Conservation (phyloP, 2,329 filamentous ascomycete genomes). For the Epichloe uncinata region DNA sequence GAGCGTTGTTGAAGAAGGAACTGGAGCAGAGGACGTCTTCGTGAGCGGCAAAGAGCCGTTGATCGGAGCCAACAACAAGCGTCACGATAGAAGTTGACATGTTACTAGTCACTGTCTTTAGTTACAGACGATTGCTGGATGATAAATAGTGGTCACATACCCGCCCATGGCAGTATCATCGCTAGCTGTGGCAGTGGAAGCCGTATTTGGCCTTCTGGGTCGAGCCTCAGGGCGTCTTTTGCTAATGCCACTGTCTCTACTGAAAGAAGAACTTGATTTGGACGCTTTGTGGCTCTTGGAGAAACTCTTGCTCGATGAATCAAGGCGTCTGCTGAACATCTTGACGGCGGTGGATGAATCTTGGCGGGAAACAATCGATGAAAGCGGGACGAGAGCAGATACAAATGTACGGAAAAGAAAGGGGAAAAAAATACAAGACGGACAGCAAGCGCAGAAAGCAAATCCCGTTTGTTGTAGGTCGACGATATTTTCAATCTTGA, state of each 20-base stretch:
- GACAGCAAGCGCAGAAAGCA: neutral
- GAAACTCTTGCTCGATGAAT: conserved; percentile 36
- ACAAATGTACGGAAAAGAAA: neutral
- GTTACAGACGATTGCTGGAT: neutral
- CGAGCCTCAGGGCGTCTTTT: conserved; percentile 38
- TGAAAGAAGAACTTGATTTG: conserved; percentile 41
- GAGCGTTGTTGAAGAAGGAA: conserved; percentile 52
- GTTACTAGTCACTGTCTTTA: neutral
- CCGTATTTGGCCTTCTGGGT: conserved; percentile 33
- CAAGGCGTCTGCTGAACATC: conserved; percentile 37
- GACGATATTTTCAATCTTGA: neutral
- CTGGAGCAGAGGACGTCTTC: conserved; percentile 71
- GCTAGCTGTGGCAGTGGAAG: conserved; percentile 24
- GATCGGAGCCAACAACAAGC: conserved; percentile 64
- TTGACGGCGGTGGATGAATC: conserved; percentile 5
- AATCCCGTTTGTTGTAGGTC: neutral
- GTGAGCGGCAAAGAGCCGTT: conserved; percentile 82
- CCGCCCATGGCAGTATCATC: conserved; percentile 29
- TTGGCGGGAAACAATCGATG: neutral
- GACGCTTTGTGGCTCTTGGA: conserved; percentile 36
- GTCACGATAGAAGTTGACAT: conserved; percentile 59
- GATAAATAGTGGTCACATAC: conserved; percentile 21
- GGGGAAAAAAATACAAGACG: neutral
- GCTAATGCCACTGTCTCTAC: conserved; percentile 38
- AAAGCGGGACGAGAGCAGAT: neutral